phyloP scores from a whole-genome alignment of 306 rosid genomes.

The Quercus suber region DNA sequence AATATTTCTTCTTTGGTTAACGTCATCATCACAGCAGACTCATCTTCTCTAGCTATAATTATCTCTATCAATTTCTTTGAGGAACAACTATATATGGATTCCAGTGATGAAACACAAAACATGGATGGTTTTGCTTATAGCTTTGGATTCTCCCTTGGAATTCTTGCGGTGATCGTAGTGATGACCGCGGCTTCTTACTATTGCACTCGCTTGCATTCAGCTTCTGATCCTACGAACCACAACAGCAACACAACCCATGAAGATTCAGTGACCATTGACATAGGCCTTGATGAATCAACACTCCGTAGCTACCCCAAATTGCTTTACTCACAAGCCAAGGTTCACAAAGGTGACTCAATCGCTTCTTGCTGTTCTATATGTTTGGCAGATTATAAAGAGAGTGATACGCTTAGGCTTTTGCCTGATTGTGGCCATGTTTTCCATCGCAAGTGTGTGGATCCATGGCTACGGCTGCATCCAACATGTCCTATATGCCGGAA shows the following conservation, averaged over 20 bases:
- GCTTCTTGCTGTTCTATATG: slow-evolving; percentile 18
- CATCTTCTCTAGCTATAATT: too few relatives aligned
- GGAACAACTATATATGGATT: not conserved
- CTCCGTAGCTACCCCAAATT: slow-evolving; percentile 10
- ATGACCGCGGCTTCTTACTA: slow-evolving; percentile 1
- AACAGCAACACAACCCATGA: not conserved
- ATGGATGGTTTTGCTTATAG: not conserved
- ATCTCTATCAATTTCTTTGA: not conserved
- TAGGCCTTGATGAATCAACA: slow-evolving; percentile 17
- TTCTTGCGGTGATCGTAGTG: slow-evolving; percentile 12
- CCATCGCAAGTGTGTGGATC: slow-evolving; percentile 20
- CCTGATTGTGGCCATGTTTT: slow-evolving; percentile 33
- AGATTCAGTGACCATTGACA: not conserved
- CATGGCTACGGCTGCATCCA: slow-evolving; percentile 15
- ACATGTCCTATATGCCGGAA: slow-evolving; percentile 11
- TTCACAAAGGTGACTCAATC: not conserved
- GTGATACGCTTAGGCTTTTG: slow-evolving; percentile 13
- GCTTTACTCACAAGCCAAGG: slow-evolving; percentile 13
- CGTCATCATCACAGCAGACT: too few relatives aligned
- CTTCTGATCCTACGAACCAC: not conserved
- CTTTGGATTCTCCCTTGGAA: slow-evolving; percentile 16
- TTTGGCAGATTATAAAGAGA: slow-evolving; percentile 20
- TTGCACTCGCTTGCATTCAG: slow-evolving; percentile 2
- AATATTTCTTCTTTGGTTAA: too few relatives aligned
- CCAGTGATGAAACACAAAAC: not conserved